Base-by-base conservation (phyloP, 345 rosid species). In the Boechera stricta region DNA sequence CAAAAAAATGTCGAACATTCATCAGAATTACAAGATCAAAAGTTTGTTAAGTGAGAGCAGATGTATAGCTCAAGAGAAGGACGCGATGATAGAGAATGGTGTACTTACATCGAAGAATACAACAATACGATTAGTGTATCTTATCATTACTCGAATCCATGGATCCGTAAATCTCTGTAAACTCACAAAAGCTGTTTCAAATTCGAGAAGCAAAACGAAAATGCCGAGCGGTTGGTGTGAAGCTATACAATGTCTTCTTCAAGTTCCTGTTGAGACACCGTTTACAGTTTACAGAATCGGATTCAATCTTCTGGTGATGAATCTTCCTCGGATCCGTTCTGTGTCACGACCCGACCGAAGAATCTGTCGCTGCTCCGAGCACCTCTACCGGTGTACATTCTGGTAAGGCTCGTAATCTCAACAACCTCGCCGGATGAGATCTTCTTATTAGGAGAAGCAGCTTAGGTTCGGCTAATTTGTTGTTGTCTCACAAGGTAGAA, bases 211-310 rank as follows among this genome's bases (percentile, higher is more conserved):
- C 21, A 21, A 21, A 29, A 7, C 1, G 9, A 24, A 33, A 85
- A 95, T 95, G 99, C 97, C 99, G 75, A 89, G 89, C 81, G 88
- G 24, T 95, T 35, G 90, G 88, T 53, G 94, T 86, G 67, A 89
- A 92, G 83, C 81, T 92, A 61, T 91, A 92, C 80, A 95, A 98
- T 80, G 91, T 87, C 39, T 86, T 90, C 94, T 94, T 94, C 94
- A 94, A 94, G 87, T 89, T 89, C 76, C 89, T 89, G 47, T 81
- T 92, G 52, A 94, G 87, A 79, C 90, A 87, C 72, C 93, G 96
- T 36, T 77, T 94, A 21, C 24, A 21, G 1, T 21, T 21, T 21
- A 48, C 94, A 94, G 71, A 91, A 84, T 81, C 93, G 84, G 89
- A 87, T 89, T 77, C 92, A 86, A 26, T 72, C 85, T 13, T 69